Conservation (phyloP, 83 land plant species). For the Thuja plicata region DNA sequence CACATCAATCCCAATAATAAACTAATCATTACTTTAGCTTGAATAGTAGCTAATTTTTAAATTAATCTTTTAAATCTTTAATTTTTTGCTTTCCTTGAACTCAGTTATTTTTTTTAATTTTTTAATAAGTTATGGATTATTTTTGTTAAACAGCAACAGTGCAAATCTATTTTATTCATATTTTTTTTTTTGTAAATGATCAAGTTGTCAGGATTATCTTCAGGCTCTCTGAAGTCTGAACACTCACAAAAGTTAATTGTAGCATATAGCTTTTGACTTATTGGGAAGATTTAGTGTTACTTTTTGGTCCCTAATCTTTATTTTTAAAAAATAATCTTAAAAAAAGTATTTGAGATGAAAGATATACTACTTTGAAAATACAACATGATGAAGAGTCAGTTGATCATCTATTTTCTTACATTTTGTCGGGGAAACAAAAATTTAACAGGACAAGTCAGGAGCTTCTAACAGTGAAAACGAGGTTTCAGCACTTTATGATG, state of each 20-base stretch:
- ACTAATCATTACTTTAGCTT: not conserved
- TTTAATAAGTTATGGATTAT: not conserved
- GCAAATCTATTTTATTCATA: not conserved
- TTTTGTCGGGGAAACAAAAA: not conserved
- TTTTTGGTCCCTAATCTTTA: not conserved
- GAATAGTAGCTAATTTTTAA: no score
- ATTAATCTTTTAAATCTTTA: not conserved
- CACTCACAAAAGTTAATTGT: not conserved
- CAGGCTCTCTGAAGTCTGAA: not conserved
- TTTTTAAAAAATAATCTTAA: no score
- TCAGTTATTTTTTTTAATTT: not conserved
- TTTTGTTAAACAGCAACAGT: not conserved
- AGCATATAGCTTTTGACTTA: not conserved
- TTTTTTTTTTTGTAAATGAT: not conserved
- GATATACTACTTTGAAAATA: not conserved
- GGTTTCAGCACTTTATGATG: slow-evolving; percentile 6
- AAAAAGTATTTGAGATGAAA: not conserved
- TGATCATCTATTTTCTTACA: not conserved
- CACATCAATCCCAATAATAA: no score
- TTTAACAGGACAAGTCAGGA: not conserved
- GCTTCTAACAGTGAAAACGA: slow-evolving; percentile 5
- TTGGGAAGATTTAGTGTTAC: not conserved
- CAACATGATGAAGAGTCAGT: not conserved
- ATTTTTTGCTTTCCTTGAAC: not conserved
- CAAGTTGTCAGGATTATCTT: not conserved